Evolutionary conservation across 2,329 filamentous ascomycete genomes (phyloP), one percentile per base, ranked within the genome.

Genomic region (Penicillium sp.): DNA sequence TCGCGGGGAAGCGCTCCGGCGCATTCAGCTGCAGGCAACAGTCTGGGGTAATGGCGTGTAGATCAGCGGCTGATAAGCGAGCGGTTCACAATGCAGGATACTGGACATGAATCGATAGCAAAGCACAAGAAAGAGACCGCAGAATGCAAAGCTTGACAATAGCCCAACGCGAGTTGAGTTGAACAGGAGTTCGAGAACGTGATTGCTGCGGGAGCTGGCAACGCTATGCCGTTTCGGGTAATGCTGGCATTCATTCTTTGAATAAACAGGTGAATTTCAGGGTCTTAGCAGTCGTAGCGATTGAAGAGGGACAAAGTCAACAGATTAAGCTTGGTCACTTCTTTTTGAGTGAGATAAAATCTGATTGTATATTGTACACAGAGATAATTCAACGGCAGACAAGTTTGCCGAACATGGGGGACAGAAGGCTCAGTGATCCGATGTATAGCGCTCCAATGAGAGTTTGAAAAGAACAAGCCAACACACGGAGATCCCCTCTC

Each of bases 1-100:
- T 70, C 67, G 67, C 68, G 69, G 68, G 63, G 66, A 70, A 69
- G 69, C 69, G 66, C 64, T 70, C 67, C 66, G 69, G 67, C 72
- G 70, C 71, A 74, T 72, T 60, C 67, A 61, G 61, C 52, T 60
- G 60, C 57, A 67, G 62, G 66, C 64, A 63, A 59, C 62, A 61
- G 55, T 58, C 55, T 55, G 56, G 53, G 61, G 47, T 28, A 47
- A 38, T 38, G 35, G 35, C 7, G 35, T 12, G 14, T 39, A 42
- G 43, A 38, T n/a, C 25, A 8, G 17, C 15, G 17, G 38, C 22
- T 17, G 15, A 39, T 28, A 3, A 22, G 7, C 28, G 28, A 20
- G 41, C n/a, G 15, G 38, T 22, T 12, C 6, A 38, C 22, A 15
- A 17, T 2, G 34, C 20, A 8, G 12, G 49, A 31, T 20, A 39